Evolutionary conservation across 192 early-diverging fungal genomes (phyloP), one percentile per base, ranked within the genome.

Genomic region (Backusella westeae): DNA sequence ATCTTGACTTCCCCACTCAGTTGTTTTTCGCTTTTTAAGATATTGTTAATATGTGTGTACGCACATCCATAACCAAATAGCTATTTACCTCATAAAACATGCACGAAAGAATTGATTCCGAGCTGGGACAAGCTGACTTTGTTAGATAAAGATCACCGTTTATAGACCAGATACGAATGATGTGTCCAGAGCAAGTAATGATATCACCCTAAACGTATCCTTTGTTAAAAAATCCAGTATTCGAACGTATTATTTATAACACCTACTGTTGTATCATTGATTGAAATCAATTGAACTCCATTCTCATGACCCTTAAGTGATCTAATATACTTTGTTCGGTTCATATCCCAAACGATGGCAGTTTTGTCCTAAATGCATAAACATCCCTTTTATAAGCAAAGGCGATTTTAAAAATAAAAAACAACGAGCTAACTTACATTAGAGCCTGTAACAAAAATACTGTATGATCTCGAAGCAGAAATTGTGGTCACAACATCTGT

Each of bases 281-380:
- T 83, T 1, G 81, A 73, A 23, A 89, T 84, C 38, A 87, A 72
- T 0, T 85, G 77, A 17, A 91, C 80, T 34, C 82, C 82, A 67
- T 79, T 79, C 56, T 90, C 87, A 56, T 90, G 86, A n/a, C 82
- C 79, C 19, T 74, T 72, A 1, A 91, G 67, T 19, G 87, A 85
- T n/a, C 87, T 82, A 34, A 91, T 89, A 75, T 90, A 91, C 34
- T 85, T 87, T 77, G 84, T 79, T 68, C 90, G 82, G 38, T 91
- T 91, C 49, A 91, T 73, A 78, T 91, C 90, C 90, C 90, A 91
- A 8, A 91, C 71, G 67, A 91, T 87, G 9, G 83, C 87, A 26
- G 85, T 88, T 75, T 86, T 85, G 77, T 91, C 90, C 83, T 91
- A 66, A 59, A 23, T 23, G 10, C 53, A 59, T 26, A 63, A 9